Percentiles rank a stretch among this genome's conserved stretches.
Conservation (phyloP, 768 basidiomycete genomes). For the Kwoniella sp. region DNA sequence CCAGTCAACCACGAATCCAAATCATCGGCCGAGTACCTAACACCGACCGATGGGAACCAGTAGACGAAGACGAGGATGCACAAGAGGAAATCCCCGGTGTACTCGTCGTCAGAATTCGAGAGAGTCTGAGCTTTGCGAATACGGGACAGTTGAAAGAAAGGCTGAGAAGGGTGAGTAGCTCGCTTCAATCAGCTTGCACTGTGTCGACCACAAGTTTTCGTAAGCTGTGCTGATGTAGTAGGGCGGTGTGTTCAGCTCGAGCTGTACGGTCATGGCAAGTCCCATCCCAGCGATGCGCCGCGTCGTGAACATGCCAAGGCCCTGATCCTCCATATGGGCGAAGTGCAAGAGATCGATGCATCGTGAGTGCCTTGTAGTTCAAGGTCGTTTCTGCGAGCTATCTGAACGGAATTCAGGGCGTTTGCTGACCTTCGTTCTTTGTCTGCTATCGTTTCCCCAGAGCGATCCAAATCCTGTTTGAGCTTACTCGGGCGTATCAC, state of each 20-base stretch:
- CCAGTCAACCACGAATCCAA: slow-evolving; percentile 84
- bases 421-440: background rate
- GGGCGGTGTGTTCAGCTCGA: slow-evolving; percentile 65
- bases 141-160: slow-evolving; percentile 86
- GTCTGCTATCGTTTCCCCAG: too few relatives aligned
- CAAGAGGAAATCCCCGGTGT: slow-evolving; percentile 61
- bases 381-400: slow-evolving; percentile 10
- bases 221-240: background rate
- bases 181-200: too few relatives aligned
- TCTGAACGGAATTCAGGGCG: background rate
- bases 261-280: slow-evolving; percentile 75
- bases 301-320: slow-evolving; percentile 72
- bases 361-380: too few relatives aligned
- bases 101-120: slow-evolving; percentile 84
- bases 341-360: slow-evolving; percentile 81
- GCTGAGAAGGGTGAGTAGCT: slow-evolving; percentile 63
- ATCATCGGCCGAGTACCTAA: slow-evolving; percentile 88
- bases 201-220: background rate
- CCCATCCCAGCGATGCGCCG: slow-evolving; percentile 85
- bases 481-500: slow-evolving; percentile 75
- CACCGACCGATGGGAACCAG: slow-evolving; percentile 84
- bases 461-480: slow-evolving; percentile 79
- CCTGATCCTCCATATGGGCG: slow-evolving; percentile 89
- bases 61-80: slow-evolving; percentile 81
- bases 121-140: slow-evolving; percentile 93